These are phyloP conservation scores for Thraustochytrium striatum DNA, from an alignment of 352 stramenopile species.

Conservation along the genomic window DNA sequence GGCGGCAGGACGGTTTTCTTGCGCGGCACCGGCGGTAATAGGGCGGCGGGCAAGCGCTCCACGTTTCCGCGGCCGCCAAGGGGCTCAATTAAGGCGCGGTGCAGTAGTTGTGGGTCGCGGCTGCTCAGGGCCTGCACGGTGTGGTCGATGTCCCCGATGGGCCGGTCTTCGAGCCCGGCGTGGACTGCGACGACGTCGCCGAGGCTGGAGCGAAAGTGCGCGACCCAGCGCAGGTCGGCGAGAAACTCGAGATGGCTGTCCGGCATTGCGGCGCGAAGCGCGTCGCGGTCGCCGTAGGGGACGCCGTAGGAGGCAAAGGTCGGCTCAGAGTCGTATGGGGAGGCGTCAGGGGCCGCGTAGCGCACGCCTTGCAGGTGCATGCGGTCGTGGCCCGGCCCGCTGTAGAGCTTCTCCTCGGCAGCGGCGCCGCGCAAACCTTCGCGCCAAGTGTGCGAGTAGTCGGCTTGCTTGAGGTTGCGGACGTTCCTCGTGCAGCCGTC, in stretches of 20 bases:
- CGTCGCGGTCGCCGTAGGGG: constrained; percentile 23
- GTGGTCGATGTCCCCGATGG: constrained; percentile 2
- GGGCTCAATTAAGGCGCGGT: constrained; percentile 25
- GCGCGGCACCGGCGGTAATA: background rate
- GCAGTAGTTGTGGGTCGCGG: background rate
- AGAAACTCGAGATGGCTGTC: constrained; percentile 8
- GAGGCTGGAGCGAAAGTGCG: background rate
- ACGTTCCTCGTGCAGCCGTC: background rate
- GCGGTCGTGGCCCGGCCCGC: background rate
- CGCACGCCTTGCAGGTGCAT: constrained; percentile 45
- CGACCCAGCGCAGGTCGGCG: constrained; percentile 12
- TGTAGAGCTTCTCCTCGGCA: constrained; percentile 20
- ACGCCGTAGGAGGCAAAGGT: constrained; percentile 43
- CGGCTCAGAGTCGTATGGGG: constrained; percentile 10
- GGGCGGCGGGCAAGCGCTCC: constrained; percentile 16
- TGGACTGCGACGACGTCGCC: constrained; percentile 32
- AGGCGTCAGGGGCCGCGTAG: constrained; percentile 5
- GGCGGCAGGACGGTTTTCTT: background rate
- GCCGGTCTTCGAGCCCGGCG: constrained; percentile 14
- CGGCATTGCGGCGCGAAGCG: constrained; percentile 15
- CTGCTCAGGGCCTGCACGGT: constrained; percentile 5
- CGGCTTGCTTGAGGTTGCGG: background rate
- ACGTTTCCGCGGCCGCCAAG: constrained; percentile 1
- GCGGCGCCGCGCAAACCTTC: background rate
- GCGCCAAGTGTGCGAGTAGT: background rate